Percentiles rank a stretch among this genome's conserved stretches.
Conservation (phyloP, 129 eudicot species). For the Flaveria robusta region DNA sequence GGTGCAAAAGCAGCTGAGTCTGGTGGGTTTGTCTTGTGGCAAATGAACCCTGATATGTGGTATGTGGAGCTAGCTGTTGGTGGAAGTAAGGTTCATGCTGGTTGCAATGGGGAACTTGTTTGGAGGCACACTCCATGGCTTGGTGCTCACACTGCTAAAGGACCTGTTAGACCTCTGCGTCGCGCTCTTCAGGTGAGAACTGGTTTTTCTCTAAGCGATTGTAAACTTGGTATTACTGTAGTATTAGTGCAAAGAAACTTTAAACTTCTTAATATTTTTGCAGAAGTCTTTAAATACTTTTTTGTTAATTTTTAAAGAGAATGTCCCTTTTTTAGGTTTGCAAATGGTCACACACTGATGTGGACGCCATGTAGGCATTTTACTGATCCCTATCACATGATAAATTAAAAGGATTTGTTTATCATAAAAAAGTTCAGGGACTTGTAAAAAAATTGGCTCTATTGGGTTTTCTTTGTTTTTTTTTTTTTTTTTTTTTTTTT, state of each 20-base stretch:
- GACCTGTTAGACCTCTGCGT: slow-evolving; percentile 78
- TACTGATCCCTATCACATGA: background rate
- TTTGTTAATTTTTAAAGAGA: background rate
- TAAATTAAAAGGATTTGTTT: too few relatives aligned
- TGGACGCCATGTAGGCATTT: background rate
- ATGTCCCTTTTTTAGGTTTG: background rate
- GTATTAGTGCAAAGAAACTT: background rate
- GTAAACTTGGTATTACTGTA: background rate
- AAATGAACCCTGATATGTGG: slow-evolving; percentile 94
- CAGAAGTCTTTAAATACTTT: background rate
- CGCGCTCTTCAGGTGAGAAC: slow-evolving; percentile 83
- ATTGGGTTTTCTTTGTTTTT: too few relatives aligned
- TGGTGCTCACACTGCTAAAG: slow-evolving; percentile 89
- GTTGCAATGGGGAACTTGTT: slow-evolving; percentile 81
- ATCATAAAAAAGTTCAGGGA: too few relatives aligned
- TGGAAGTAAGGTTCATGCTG: slow-evolving; percentile 88
- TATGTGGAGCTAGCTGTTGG: slow-evolving; percentile 88
- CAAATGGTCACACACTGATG: background rate
- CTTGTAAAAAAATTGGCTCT: too few relatives aligned
- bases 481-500: too few relatives aligned
- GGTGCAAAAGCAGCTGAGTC: slow-evolving; percentile 55
- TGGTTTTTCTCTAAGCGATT: background rate
- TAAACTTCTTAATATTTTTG: background rate
- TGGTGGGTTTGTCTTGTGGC: slow-evolving; percentile 88
- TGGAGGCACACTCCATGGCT: slow-evolving; percentile 97